Base-by-base conservation (phyloP, 2,329 filamentous ascomycete genomes). In the Stemphylium lycopersici region DNA sequence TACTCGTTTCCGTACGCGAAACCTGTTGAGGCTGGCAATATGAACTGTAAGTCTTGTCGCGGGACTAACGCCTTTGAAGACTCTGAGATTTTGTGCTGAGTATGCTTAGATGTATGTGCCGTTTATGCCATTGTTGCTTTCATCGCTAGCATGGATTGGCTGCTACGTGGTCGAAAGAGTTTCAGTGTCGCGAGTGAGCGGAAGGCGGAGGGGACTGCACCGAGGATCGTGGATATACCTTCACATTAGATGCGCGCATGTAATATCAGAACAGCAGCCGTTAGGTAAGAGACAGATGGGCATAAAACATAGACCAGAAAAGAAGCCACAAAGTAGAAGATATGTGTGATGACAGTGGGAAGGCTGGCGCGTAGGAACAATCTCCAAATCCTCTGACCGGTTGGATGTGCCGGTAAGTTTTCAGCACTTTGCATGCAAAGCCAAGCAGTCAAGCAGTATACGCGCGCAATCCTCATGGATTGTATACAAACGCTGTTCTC, bases 1-100 rank as follows among this genome's bases (percentile, higher is more conserved):
- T 82, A 79, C 65, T 66, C 55, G 15, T 71, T 74, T 48, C 72
- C 72, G 0, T 74, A 73, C 47, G 52, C 64, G 8, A 67, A 65
- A 40, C 71, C 72, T 11, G 68, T 73, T 12, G 8, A 18, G 5
- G 55, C 70, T 4, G 55, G 65, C n/a, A 72, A 69, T 38, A 73
- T 74, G 71, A 73, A 72, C 26, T 68, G 65, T 56, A 39, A 53
- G 59, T 43, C 13, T 15, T 10, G 11, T 16, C 4, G 7, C 24
- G 6, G 10, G 20, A 6, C 20, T 3, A 22, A 22, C 22, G 22
- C 20, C 4, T 10, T 31, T 38, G n/a, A n/a, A 56, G 59, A 15
- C 60, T 66, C 15, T 53, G 42, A 54, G 16, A 40, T n/a, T 29
- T 3, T n/a, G 11, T 15, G 4, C 4, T 26, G 29, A 31, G 15